Evolutionary conservation across 192 early-diverging fungal genomes (phyloP), one percentile per base, ranked within the genome.

Genomic region (Linnemannia zychae): DNA sequence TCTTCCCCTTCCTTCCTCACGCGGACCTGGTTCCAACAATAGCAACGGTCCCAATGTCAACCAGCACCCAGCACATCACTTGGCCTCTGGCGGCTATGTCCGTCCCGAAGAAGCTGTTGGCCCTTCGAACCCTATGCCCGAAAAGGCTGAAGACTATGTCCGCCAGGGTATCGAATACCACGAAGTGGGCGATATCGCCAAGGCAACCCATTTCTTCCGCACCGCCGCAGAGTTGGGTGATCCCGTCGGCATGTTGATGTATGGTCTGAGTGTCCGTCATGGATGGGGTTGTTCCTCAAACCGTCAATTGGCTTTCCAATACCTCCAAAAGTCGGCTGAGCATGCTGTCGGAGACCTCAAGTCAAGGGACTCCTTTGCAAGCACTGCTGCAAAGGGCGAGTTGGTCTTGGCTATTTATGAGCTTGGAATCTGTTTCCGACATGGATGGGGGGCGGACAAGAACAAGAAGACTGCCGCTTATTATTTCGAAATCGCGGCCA

Each of bases 361-460:
- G 68, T 90, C 88, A 33, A 84, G 92, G 76, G 89, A 93, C 79
- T 87, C 90, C 40, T 87, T 88, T 15, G 91, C 91, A 20, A 92
- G 90, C 20, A 83, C 81, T 5, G 91, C 93, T 1, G 91, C 93
- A 71, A 90, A 85, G 74, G 83, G 83, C 16, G 83, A 85, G n/a
- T 22, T 79, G n/a, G 92, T 93, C 9, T 88, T 96, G 82, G 95
- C 95, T 13, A 95, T 96, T 52, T 95, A 95, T 77, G 95, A 96
- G 82, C 88, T 96, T 2, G 95, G 95, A 0, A 89, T 94, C 79
- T 94, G 93, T 82, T 96, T 94, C 76, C 91, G 92, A 60, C 95
- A 96, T 85, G 95, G 95, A 37, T 95, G 95, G 94, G 95, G 95
- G 52, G 94, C 93, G n/a, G 90, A 91, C 33, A 94, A 93, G 67